These are phyloP conservation scores for Chlorella sp. DNA, from an alignment of 139 green algal species.

Conservation along the genomic window DNA sequence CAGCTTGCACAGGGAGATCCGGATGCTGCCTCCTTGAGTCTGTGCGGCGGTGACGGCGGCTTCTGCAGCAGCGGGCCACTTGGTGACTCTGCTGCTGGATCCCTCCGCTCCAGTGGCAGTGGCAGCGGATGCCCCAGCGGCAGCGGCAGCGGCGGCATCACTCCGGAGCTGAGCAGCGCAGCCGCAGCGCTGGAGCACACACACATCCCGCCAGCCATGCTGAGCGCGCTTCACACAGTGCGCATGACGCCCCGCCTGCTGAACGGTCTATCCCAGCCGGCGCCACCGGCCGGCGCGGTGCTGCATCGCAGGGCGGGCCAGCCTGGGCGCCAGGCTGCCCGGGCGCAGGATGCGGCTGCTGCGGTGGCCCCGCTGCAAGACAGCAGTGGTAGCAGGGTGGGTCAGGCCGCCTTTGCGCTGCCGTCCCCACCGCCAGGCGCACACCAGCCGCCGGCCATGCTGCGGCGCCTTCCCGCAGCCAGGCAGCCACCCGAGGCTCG, in stretches of 20 bases:
- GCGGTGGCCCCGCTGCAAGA: neutral
- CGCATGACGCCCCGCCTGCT: neutral
- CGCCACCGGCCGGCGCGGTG: neutral
- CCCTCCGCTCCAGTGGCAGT: neutral
- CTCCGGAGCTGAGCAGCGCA: no score
- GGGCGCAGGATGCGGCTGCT: neutral
- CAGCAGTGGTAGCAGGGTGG: neutral
- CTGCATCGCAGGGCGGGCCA: neutral
- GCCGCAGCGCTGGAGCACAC: neutral
- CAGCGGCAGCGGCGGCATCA: no score
- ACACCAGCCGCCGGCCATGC: no score
- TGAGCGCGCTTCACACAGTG: constrained; percentile 5
- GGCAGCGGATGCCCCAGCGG: neutral
- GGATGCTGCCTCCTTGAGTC: neutral
- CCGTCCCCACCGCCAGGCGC: no score
- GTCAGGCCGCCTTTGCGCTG: neutral
- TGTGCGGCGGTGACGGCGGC: no score
- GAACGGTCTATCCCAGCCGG: neutral
- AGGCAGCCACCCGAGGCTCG: no score
- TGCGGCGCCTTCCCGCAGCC: no score
- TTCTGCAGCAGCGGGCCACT: neutral
- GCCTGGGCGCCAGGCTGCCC: neutral
- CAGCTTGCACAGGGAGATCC: neutral
- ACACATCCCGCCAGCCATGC: constrained; percentile 19
- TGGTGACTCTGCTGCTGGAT: neutral